A percentile compares a stretch with the other conserved stretches of the same genome.
Conservation (phyloP, 805 yeast genomes). For the Metschnikowia reukaufii region DNA sequence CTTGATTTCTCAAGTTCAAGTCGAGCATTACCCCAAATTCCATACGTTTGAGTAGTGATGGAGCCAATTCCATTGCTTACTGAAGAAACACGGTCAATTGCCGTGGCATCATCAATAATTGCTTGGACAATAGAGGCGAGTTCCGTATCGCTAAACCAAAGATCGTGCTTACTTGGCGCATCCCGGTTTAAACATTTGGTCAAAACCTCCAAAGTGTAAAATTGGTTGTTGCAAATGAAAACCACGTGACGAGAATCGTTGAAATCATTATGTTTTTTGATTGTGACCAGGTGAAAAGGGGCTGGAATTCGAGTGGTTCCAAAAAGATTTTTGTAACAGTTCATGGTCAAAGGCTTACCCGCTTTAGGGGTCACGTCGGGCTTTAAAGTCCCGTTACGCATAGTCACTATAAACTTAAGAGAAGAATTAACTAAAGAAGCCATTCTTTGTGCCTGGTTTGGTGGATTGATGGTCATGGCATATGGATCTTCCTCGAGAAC, state of each 20-base stretch:
- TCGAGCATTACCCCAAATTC: constrained; percentile 50
- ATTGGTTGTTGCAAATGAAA: constrained; percentile 50
- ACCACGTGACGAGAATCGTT: constrained; percentile 50
- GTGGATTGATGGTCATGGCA: constrained; percentile 52
- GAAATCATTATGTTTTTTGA: constrained; percentile 31
- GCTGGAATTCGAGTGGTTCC: constrained; percentile 61
- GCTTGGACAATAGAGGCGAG: constrained; percentile 43
- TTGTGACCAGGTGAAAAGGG: constrained; percentile 34
- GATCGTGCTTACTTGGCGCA: constrained; percentile 31
- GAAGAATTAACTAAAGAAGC: constrained; percentile 66
- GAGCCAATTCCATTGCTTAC: constrained; percentile 52
- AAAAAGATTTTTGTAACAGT: constrained; percentile 63
- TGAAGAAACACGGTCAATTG: constrained; percentile 36
- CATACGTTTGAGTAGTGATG: constrained; percentile 53
- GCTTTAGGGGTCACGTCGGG: constrained; percentile 58
- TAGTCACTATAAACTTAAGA: constrained; percentile 60
- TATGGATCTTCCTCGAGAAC: constrained; percentile 74
- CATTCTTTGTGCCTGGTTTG: constrained; percentile 67
- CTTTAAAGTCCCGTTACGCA: constrained; percentile 52
- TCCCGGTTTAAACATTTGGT: constrained; percentile 26
- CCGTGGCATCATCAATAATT: constrained; percentile 40
- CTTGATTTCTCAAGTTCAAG: constrained; percentile 42
- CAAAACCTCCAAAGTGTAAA: constrained; percentile 49
- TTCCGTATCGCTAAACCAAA: constrained; percentile 57
- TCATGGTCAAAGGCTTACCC: constrained; percentile 61